phyloP scores from a whole-genome alignment of 768 basidiomycete genomes.

The Lyophyllum decastes region DNA sequence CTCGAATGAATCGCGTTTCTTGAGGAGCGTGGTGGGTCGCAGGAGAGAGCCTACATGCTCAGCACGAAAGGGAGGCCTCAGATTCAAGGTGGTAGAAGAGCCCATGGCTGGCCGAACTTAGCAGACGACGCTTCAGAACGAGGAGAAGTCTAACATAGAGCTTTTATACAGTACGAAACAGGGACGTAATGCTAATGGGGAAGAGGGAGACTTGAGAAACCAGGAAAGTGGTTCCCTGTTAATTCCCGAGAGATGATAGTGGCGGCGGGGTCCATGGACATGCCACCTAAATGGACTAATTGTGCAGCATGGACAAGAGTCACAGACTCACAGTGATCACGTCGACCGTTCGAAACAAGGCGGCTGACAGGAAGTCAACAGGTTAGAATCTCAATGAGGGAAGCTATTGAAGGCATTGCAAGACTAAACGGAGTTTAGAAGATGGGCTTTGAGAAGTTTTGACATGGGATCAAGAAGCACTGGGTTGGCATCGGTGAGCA shows the following conservation, averaged over 20 bases:
- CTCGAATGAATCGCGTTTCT: constrained; percentile 46
- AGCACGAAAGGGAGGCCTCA: constrained; percentile 44
- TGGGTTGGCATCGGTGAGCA: background rate
- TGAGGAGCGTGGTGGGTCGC: constrained; percentile 50
- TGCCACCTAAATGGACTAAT: constrained; percentile 4
- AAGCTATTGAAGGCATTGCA: background rate
- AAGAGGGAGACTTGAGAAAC: background rate
- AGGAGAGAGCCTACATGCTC: constrained; percentile 68
- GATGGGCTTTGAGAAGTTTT: background rate
- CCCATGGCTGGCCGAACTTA: constrained; percentile 16
- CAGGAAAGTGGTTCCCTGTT: constrained; percentile 1
- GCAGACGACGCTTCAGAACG: constrained; percentile 10
- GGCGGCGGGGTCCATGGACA: background rate
- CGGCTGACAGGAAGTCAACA: background rate
- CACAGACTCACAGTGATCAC: background rate
- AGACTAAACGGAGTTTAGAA: constrained; percentile 9
- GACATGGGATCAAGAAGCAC: constrained; percentile 4
- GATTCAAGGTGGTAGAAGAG: constrained; percentile 23
- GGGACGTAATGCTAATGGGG: constrained; percentile 13
- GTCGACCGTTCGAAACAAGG: constrained; percentile 1
- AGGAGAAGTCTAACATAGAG: constrained; percentile 7
- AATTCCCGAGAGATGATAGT: background rate
- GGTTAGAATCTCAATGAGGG: background rate
- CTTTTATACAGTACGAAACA: constrained; percentile 6
- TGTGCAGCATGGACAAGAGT: background rate